A percentile compares a stretch with the other conserved stretches of the same genome.
Evolutionary conservation across 1,284 basidiomycete genomes (phyloP).

Genomic region (Melampsora larici-populina): DNA sequence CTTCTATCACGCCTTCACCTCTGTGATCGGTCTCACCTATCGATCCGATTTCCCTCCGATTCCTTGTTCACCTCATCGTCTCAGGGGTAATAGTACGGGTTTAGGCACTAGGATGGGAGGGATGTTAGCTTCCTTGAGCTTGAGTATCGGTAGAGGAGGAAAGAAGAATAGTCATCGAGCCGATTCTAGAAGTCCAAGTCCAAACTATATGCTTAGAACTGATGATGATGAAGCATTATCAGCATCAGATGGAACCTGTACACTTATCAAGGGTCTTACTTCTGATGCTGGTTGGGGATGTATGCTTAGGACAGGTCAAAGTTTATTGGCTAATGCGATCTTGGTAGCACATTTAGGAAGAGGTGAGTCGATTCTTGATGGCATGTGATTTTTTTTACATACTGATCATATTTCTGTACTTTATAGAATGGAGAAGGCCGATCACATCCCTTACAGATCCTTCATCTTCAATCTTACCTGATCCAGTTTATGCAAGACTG

Average conservation of each 20-base stretch:
- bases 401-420: background rate
- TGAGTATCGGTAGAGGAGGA: slow-evolving; percentile 58
- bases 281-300: slow-evolving; percentile 96
- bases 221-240: slow-evolving; percentile 22
- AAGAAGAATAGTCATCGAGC: slow-evolving; percentile 58
- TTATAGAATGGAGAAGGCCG: slow-evolving; percentile 74
- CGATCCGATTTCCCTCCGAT: slow-evolving; percentile 83
- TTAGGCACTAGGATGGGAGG: slow-evolving; percentile 47
- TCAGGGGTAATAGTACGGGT: slow-evolving; percentile 57
- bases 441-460: slow-evolving; percentile 53
- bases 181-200: slow-evolving; percentile 32
- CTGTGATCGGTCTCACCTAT: slow-evolving; percentile 84
- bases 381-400: slow-evolving; percentile 9
- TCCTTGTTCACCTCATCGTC: slow-evolving; percentile 63
- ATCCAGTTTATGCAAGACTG: slow-evolving; percentile 72
- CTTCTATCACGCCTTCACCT: slow-evolving; percentile 86
- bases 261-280: slow-evolving; percentile 69
- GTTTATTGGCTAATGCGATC: slow-evolving; percentile 82
- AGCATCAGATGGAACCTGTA: background rate
- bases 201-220: background rate
- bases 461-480: background rate
- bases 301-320: slow-evolving; percentile 93
- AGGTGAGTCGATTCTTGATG: slow-evolving; percentile 60
- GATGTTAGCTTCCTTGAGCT: slow-evolving; percentile 49
- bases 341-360: slow-evolving; percentile 77